Conservation (phyloP, 352 stramenopile genomes). For the Phytophthora agathidicida region DNA sequence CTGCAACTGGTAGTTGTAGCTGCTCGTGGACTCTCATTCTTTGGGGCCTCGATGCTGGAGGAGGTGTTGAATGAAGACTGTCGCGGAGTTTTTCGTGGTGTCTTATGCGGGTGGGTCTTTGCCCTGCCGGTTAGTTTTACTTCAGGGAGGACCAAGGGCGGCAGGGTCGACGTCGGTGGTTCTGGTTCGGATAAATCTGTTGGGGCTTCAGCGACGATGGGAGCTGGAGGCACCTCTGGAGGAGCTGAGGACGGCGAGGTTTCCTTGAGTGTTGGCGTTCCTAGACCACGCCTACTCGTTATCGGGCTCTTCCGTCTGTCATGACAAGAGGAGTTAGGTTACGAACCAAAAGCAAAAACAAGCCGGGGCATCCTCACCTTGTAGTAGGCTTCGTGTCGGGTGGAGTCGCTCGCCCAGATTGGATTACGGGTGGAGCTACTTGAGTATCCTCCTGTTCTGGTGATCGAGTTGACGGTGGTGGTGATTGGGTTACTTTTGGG, state of each 20-base stretch:
- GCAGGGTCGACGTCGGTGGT: constrained; percentile 2
- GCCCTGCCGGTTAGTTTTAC: constrained; percentile 4
- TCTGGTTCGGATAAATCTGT: not conserved
- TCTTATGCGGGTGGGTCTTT: constrained; percentile 19
- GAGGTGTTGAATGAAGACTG: not conserved
- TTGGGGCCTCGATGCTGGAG: not conserved
- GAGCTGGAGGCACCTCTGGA: constrained; percentile 6
- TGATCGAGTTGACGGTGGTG: constrained; percentile 1
- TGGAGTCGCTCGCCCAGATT: constrained; percentile 15
- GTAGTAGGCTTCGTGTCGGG: constrained; percentile 17
- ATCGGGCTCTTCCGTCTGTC: constrained; percentile 34
- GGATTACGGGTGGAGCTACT: not conserved
- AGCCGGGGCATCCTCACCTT: constrained; percentile 4
- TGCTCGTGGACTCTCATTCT: constrained; percentile 10
- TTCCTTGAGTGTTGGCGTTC: constrained; percentile 8
- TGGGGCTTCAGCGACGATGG: not conserved
- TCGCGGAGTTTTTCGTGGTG: constrained; percentile 14
- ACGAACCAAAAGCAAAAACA: not conserved
- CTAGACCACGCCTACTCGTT: constrained; percentile 29
- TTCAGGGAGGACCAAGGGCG: constrained; percentile 22
- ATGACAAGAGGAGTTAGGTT: not conserved
- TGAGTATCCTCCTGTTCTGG: not conserved
- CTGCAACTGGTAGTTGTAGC: constrained; percentile 1
- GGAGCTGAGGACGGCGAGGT: constrained; percentile 7
- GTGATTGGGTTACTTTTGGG: no score